Conservation (phyloP, 1,139 yeast genomes). For the Diutina pseudorugosa region DNA sequence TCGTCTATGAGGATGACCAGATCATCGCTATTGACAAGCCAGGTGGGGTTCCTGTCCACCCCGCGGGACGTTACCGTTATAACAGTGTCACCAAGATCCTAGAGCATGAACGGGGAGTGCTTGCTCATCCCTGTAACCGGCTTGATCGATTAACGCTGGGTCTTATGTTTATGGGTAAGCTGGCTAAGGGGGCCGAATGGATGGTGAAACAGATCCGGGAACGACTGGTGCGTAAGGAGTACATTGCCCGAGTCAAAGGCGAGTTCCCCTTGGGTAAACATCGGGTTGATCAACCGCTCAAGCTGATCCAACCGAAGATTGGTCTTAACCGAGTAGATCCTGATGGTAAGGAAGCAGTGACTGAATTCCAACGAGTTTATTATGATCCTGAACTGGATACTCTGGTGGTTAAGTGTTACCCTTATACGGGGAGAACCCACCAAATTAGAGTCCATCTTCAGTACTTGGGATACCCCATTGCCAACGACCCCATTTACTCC, state of each 20-base stretch:
- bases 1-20: conserved; percentile 71
- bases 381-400: conserved; percentile 45
- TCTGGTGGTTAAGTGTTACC: conserved; percentile 72
- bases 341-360: conserved; percentile 55
- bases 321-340: conserved; percentile 63
- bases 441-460: conserved; percentile 91
- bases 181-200: conserved; percentile 65
- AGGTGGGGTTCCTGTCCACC: conserved; percentile 91
- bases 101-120: conserved; percentile 49
- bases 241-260: conserved; percentile 81
- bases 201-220: conserved; percentile 67
- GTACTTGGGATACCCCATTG: conserved; percentile 78
- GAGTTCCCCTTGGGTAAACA: conserved; percentile 49
- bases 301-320: conserved; percentile 65
- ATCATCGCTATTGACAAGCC: conserved; percentile 87
- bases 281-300: conserved; percentile 55
- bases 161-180: conserved; percentile 83
- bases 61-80: conserved; percentile 84
- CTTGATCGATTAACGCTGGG: conserved; percentile 91
- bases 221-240: conserved; percentile 68
- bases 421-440: conserved; percentile 88
- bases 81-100: conserved; percentile 80
- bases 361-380: conserved; percentile 42
- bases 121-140: conserved; percentile 83
- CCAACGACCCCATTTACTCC: conserved; percentile 82